Percentiles rank a stretch among this genome's conserved stretches.
phyloP scores from a whole-genome alignment of 208 protist genomes.

The Acanthamoeba royreba region DNA sequence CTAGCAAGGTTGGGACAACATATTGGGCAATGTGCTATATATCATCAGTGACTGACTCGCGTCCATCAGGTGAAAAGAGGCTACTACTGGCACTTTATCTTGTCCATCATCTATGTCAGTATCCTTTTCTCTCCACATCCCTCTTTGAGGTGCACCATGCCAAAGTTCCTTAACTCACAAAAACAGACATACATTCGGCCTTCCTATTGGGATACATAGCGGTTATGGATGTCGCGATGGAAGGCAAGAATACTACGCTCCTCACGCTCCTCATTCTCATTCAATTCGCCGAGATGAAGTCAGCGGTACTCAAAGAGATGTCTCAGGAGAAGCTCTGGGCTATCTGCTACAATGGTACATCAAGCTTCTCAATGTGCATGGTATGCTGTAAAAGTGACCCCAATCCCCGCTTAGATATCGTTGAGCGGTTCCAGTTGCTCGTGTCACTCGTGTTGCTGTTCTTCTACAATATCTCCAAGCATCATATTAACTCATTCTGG shows the following conservation, averaged over 20 bases:
- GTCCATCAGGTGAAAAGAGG: not conserved
- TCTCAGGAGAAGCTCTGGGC: not conserved
- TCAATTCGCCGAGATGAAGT: constrained; percentile 18
- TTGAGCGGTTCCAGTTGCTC: not conserved
- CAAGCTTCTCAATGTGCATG: no score
- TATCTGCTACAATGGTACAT: not conserved
- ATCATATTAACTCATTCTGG: not conserved
- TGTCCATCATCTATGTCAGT: not conserved
- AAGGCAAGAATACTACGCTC: not conserved
- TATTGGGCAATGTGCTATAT: no score
- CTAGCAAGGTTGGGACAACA: not conserved
- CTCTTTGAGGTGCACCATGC: not conserved
- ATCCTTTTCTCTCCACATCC: not conserved
- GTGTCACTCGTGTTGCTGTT: not conserved
- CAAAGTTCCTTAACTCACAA: no score
- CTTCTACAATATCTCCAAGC: not conserved
- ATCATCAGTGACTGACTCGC: no score
- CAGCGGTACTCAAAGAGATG: not conserved
- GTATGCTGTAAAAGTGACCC: no score
- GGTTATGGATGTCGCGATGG: not conserved
- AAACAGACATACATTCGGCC: not conserved
- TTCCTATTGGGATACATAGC: not conserved
- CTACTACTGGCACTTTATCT: not conserved
- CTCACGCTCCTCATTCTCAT: not conserved
- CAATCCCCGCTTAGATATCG: not conserved